A percentile compares a stretch with the other conserved stretches of the same genome.
phyloP scores from a whole-genome alignment of 257 asterid genomes.

The Linaria vulgaris region DNA sequence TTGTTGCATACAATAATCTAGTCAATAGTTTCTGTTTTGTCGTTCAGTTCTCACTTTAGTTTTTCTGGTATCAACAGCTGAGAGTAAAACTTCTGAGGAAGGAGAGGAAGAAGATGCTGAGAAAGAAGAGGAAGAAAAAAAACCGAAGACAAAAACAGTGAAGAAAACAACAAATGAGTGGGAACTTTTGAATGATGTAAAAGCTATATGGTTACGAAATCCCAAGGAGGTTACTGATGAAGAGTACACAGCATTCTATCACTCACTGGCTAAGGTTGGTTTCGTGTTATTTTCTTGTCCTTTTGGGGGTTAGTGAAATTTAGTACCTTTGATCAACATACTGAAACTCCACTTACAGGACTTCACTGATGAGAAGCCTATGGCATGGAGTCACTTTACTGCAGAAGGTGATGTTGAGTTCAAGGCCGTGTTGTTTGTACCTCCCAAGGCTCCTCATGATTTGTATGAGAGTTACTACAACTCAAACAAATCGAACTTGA shows the following conservation, averaged over 20 bases:
- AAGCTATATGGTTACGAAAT: slow-evolving; percentile 86
- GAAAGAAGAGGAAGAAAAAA: slow-evolving; percentile 67
- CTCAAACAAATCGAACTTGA: slow-evolving; percentile 76
- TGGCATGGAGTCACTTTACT: slow-evolving; percentile 85
- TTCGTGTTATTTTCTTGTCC: not conserved
- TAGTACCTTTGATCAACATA: slow-evolving; percentile 4
- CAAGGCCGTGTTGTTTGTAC: slow-evolving; percentile 83
- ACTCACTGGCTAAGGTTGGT: slow-evolving; percentile 68
- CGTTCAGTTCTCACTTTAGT: slow-evolving; percentile 21
- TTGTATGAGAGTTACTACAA: slow-evolving; percentile 90
- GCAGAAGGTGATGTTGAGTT: slow-evolving; percentile 98
- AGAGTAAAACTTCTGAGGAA: slow-evolving; percentile 60
- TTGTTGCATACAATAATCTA: not conserved
- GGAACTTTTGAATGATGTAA: slow-evolving; percentile 87
- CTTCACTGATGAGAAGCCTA: slow-evolving; percentile 79
- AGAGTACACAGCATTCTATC: slow-evolving; percentile 78
- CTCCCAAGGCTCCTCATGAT: slow-evolving; percentile 94
- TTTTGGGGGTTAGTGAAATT: slow-evolving; percentile 1
- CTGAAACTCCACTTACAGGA: slow-evolving; percentile 47
- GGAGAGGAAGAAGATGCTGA: slow-evolving; percentile 67
- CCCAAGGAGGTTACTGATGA: slow-evolving; percentile 92
- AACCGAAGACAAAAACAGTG: slow-evolving; percentile 69
- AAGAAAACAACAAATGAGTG: slow-evolving; percentile 77
- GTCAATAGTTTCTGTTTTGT: not conserved
- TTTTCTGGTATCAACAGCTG: slow-evolving; percentile 57